Conservation (phyloP, 2,329 filamentous ascomycete species). For the Cladosporium oxysporum region DNA sequence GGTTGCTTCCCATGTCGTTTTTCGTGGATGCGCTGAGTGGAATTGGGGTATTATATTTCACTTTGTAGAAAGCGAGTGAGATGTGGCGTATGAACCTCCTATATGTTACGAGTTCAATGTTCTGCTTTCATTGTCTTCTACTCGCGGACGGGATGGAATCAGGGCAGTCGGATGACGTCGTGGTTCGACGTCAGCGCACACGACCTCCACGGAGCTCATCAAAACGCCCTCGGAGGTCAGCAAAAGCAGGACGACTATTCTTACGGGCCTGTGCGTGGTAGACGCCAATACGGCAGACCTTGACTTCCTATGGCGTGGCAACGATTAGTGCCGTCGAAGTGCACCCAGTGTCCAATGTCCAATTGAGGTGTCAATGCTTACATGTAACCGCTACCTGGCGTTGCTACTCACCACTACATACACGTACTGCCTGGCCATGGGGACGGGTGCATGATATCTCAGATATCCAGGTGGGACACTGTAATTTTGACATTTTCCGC, state of each 20-base stretch:
- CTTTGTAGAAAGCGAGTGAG: neutral
- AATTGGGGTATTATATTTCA: neutral
- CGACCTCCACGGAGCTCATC: neutral
- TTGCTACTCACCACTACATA: neutral
- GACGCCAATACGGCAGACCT: neutral
- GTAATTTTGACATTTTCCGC: too few relatives aligned
- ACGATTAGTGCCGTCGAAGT: neutral
- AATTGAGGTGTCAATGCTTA: neutral
- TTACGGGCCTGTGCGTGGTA: neutral
- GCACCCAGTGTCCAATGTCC: neutral
- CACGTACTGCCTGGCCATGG: neutral
- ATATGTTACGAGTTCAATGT: neutral
- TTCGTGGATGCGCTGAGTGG: neutral
- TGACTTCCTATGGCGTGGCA: neutral
- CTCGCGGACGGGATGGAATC: neutral
- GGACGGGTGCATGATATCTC: neutral
- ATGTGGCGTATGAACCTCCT: neutral
- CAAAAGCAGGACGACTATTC: neutral
- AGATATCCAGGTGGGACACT: too few relatives aligned
- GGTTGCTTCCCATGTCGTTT: neutral
- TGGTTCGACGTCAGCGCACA: neutral
- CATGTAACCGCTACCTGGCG: neutral
- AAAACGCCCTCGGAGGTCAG: neutral
- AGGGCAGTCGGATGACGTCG: neutral
- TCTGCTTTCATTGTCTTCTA: neutral